Base-by-base conservation (phyloP, 2,329 filamentous ascomycete species). In the Sporothrix luriei region DNA sequence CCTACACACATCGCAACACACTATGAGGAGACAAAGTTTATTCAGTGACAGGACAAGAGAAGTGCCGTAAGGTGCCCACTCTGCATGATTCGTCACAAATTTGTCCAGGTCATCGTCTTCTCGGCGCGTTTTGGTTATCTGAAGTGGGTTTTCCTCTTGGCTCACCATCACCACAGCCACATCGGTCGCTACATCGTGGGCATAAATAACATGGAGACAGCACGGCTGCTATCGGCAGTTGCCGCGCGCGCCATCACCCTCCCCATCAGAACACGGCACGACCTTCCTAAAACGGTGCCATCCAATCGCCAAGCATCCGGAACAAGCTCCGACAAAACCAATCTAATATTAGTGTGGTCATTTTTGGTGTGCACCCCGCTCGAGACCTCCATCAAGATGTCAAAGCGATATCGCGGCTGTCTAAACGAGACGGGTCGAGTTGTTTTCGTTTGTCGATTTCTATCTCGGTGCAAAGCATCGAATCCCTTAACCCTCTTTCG, bases 321-420 rank as follows among this genome's bases (percentile, higher is more conserved):
- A 43, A 19, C 13, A n/a, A 33, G 55, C 55, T 43, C 43, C n/a
- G 55, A 62, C 55, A 9, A 40, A 10, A 16, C n/a, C 3, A 59
- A 16, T 29, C 24, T 29, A 33, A 6, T 33, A 33, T 19, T 55
- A 55, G 52, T 59, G 11, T 24, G 33, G 33, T 59, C 10, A 13
- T 43, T 13, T 10, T 62, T 62, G 57, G 57, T 46, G 57, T 62
- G 57, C 57, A 62, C 57, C 57, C 57, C 57, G 38, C 57, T 62
- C 21, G 57, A 62, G 57, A 46, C 38, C 57, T 26, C 57, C 38
- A 46, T 26, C 21, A 16, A 21, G 38, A 46, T 62, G 26, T 21
- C 38, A 62, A 46, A 46, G 57, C n/a, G 57, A 46, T 26, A 26
- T 26, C 38, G 33, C 55, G 33, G 55, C 7, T 14, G 19, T 59